Percentiles rank a stretch among this genome's conserved stretches.
These are phyloP conservation scores for Nidularia pulvinata DNA, from an alignment of 768 basidiomycete species.

Conservation along the genomic window DNA sequence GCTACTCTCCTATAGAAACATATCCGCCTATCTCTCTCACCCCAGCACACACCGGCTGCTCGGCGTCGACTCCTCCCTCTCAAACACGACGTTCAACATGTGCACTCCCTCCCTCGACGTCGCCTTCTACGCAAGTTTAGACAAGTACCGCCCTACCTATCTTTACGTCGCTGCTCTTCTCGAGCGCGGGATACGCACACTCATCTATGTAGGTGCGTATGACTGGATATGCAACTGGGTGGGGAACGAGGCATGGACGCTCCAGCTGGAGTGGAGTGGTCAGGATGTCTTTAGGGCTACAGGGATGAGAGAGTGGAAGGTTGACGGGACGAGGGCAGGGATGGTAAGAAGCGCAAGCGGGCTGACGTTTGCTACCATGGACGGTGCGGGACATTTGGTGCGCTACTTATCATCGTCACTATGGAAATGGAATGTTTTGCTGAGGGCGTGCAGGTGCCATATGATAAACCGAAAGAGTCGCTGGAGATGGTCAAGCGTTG, in stretches of 20 bases:
- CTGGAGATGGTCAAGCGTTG: constrained; percentile 1
- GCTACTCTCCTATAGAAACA: constrained; percentile 33
- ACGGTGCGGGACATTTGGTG: not conserved
- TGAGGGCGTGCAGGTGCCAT: not conserved
- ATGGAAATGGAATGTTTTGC: not conserved
- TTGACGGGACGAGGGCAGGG: not conserved
- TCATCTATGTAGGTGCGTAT: constrained; percentile 56
- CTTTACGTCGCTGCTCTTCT: constrained; percentile 54
- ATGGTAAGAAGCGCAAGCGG: not conserved
- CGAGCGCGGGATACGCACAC: constrained; percentile 55
- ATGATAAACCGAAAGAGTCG: constrained; percentile 2
- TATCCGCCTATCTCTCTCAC: constrained; percentile 61
- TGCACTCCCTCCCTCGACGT: not conserved
- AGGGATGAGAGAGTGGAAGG: not conserved
- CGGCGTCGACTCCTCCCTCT: constrained; percentile 53
- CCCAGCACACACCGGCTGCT: constrained; percentile 50
- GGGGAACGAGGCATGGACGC: constrained; percentile 41
- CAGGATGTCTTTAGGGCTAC: constrained; percentile 30
- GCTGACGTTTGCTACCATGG: not conserved
- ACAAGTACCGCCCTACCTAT: constrained; percentile 27
- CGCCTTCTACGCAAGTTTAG: not conserved
- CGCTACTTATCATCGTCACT: not conserved
- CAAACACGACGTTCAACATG: not conserved
- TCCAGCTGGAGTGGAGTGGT: constrained; percentile 42
- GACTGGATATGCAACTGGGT: constrained; percentile 64